Percentiles rank a stretch among this genome's conserved stretches.
Evolutionary conservation across 345 rosid species (phyloP).

Genomic region (Lepidium sativum): DNA sequence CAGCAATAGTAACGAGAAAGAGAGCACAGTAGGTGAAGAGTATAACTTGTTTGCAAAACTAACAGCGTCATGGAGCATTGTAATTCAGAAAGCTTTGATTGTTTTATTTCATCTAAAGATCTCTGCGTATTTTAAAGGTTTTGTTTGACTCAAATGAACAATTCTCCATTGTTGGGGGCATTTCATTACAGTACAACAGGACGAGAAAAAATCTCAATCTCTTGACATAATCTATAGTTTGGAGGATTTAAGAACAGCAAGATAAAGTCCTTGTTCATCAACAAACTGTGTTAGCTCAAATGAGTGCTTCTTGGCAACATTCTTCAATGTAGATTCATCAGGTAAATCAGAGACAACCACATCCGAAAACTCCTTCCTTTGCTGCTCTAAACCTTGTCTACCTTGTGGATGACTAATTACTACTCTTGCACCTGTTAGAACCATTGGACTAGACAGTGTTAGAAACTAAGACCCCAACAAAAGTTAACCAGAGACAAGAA

Average conservation of each 20-base stretch:
- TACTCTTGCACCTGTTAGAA: slow-evolving; percentile 63
- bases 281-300: slow-evolving; percentile 47
- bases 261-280: slow-evolving; percentile 65
- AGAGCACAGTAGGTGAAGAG: no score
- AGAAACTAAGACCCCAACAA: slow-evolving; percentile 5
- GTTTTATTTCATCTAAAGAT: no score
- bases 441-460: neutral
- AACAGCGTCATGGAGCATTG: no score
- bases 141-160: slow-evolving; percentile 2
- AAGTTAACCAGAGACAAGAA: neutral
- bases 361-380: slow-evolving; percentile 50
- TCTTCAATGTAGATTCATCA: slow-evolving; percentile 45
- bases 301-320: slow-evolving; percentile 42
- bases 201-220: neutral
- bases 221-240: slow-evolving; percentile 7
- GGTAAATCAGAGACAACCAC: slow-evolving; percentile 69
- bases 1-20: no score
- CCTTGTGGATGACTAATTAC: slow-evolving; percentile 82
- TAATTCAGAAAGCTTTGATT: no score
- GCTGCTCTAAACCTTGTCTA: slow-evolving; percentile 52
- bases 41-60: no score
- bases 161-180: neutral
- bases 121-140: no score
- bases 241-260: slow-evolving; percentile 49
- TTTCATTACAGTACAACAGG: slow-evolving; percentile 8